A percentile compares a stretch with the other conserved stretches of the same genome.
phyloP scores from a whole-genome alignment of 2,329 filamentous ascomycete species.

The Sclerotinia subarctica region DNA sequence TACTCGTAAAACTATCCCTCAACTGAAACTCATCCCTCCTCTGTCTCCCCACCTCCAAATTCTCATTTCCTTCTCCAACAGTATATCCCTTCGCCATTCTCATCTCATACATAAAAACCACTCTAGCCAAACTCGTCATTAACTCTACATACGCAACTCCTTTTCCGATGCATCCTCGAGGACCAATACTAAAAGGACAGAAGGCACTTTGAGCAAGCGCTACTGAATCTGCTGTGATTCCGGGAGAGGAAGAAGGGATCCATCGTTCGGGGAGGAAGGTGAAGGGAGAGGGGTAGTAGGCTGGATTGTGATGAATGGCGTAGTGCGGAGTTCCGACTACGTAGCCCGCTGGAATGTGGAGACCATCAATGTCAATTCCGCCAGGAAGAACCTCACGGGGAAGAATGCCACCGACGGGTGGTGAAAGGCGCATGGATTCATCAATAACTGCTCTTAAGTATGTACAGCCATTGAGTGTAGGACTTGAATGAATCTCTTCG shows the following conservation, averaged over 20 bases:
- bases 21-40: conserved; percentile 63
- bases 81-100: conserved; percentile 39
- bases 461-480: conserved; percentile 36
- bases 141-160: conserved; percentile 32
- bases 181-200: conserved; percentile 32
- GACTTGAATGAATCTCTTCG: conserved; percentile 39
- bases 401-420: conserved; percentile 32
- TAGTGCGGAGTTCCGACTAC: conserved; percentile 46
- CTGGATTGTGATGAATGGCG: conserved; percentile 45
- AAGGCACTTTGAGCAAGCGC: conserved; percentile 28
- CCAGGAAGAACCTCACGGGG: conserved; percentile 31
- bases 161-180: conserved; percentile 35
- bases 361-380: conserved; percentile 32
- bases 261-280: conserved; percentile 47
- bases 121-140: conserved; percentile 28
- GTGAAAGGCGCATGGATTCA: conserved; percentile 34
- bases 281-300: conserved; percentile 45
- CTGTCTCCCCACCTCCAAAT: conserved; percentile 53
- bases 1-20: conserved; percentile 68
- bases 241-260: conserved; percentile 36
- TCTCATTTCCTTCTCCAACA: conserved; percentile 50
- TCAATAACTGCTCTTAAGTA: conserved; percentile 46
- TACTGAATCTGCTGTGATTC: conserved; percentile 28
- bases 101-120: conserved; percentile 32
- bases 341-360: conserved; percentile 42